Conservation (phyloP, 129 eudicot genomes). For the Pulicaria dysenterica region DNA sequence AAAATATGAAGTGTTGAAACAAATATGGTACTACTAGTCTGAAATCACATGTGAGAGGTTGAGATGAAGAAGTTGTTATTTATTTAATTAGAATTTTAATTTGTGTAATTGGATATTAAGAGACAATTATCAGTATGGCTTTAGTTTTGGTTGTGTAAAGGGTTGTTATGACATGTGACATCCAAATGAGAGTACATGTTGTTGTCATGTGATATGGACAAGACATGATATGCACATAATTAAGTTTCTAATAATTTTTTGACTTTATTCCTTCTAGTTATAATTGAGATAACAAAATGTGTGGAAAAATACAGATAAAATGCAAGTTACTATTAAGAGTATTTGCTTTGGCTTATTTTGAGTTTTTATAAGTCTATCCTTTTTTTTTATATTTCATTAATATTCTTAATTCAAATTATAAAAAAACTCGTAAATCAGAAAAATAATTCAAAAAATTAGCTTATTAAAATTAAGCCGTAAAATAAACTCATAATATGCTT, state of each 20-base stretch:
- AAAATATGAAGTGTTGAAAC: not conserved
- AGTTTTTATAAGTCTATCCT: too few species aligned
- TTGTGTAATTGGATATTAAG: not conserved
- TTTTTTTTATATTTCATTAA: too few species aligned
- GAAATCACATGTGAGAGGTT: not conserved
- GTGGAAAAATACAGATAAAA: not conserved
- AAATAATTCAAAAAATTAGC: too few species aligned
- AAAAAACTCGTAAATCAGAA: too few species aligned
- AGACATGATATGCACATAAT: constrained; percentile 8
- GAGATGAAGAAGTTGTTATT: constrained; percentile 7
- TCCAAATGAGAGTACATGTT: constrained; percentile 18
- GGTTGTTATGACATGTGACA: constrained; percentile 30
- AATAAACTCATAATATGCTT: too few species aligned
- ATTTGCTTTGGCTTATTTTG: not conserved
- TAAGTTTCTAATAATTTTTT: not conserved
- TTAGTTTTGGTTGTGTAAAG: constrained; percentile 30
- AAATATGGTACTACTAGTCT: not conserved
- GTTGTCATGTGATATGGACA: constrained; percentile 30
- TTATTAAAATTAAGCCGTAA: too few species aligned
- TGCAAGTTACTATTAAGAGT: not conserved
- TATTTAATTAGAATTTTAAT: not conserved
- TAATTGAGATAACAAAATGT: constrained; percentile 10
- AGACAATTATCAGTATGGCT: constrained; percentile 11
- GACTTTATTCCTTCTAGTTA: not conserved
- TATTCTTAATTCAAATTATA: too few species aligned